Evolutionary conservation across 179 eudicot genomes (phyloP).

Genomic region (Silene coronaria): DNA sequence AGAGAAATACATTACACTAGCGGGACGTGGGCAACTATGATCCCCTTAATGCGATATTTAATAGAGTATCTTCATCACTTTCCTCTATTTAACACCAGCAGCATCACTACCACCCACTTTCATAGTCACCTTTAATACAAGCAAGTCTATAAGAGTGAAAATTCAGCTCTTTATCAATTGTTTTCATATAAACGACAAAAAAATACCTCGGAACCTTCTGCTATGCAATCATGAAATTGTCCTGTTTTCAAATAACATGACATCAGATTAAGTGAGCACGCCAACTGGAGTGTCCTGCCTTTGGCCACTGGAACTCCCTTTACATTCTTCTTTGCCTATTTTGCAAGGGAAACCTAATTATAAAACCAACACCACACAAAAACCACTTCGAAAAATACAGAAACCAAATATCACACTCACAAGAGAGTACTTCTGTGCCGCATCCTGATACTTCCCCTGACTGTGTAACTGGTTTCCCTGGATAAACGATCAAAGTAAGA

Average conservation of each 20-base stretch:
- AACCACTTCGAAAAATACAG: constrained; percentile 6
- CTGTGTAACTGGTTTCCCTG: constrained; percentile 90
- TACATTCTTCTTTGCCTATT: constrained; percentile 80
- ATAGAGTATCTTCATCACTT: no score
- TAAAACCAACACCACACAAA: background rate
- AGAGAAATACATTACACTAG: background rate
- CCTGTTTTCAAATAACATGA: constrained; percentile 85
- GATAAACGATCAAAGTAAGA: constrained; percentile 11
- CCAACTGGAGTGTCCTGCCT: constrained; percentile 49
- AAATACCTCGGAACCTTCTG: constrained; percentile 89
- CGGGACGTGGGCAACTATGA: no score
- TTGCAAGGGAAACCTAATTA: constrained; percentile 7
- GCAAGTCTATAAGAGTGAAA: background rate
- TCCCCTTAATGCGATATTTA: no score
- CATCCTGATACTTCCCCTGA: constrained; percentile 67
- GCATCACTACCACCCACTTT: no score
- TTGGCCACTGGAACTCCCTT: constrained; percentile 56
- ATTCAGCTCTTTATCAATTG: background rate
- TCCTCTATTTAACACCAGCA: no score
- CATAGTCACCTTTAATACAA: no score
- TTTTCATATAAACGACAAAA: constrained; percentile 1
- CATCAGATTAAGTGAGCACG: constrained; percentile 95
- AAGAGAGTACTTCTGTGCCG: constrained; percentile 71
- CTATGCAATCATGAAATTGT: constrained; percentile 68
- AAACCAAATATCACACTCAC: constrained; percentile 45